Conservation (phyloP, 2,329 filamentous ascomycete species). For the Dactylellina cionopaga region DNA sequence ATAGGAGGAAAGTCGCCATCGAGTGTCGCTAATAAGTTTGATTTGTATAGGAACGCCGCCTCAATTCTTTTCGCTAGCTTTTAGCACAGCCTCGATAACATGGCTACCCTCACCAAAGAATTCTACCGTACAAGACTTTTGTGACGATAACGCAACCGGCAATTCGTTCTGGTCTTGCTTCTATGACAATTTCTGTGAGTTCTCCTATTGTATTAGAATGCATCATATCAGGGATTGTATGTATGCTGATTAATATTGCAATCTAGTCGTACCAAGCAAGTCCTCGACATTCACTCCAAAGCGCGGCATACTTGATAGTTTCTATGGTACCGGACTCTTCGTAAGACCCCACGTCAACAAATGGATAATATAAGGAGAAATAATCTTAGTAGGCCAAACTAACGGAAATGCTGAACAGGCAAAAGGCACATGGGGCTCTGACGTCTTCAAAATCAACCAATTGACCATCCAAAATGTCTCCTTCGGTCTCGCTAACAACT, state of each 20-base stretch:
- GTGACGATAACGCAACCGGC: constrained; percentile 24
- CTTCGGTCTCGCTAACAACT: constrained; percentile 45
- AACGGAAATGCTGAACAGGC: constrained; percentile 21
- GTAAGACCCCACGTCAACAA: constrained; percentile 5
- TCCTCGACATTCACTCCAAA: constrained; percentile 18
- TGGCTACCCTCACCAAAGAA: constrained; percentile 37
- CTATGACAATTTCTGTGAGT: constrained; percentile 43
- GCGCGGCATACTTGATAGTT: constrained; percentile 7
- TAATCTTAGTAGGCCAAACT: background rate
- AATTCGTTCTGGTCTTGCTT: constrained; percentile 41
- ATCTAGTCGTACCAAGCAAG: constrained; percentile 20
- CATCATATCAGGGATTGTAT: no score
- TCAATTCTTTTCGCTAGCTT: constrained; percentile 46
- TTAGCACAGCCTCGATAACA: constrained; percentile 39
- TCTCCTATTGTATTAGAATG: no score
- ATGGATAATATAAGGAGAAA: background rate
- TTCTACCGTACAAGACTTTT: constrained; percentile 16
- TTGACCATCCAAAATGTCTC: constrained; percentile 33
- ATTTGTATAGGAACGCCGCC: constrained; percentile 35
- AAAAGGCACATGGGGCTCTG: constrained; percentile 42
- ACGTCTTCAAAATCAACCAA: constrained; percentile 51
- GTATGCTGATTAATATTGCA: background rate
- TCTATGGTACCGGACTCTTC: constrained; percentile 35
- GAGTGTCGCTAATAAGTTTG: background rate
- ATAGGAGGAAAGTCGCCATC: no score